phyloP scores from a whole-genome alignment of 768 basidiomycete genomes.

The Termitomyces sp. region DNA sequence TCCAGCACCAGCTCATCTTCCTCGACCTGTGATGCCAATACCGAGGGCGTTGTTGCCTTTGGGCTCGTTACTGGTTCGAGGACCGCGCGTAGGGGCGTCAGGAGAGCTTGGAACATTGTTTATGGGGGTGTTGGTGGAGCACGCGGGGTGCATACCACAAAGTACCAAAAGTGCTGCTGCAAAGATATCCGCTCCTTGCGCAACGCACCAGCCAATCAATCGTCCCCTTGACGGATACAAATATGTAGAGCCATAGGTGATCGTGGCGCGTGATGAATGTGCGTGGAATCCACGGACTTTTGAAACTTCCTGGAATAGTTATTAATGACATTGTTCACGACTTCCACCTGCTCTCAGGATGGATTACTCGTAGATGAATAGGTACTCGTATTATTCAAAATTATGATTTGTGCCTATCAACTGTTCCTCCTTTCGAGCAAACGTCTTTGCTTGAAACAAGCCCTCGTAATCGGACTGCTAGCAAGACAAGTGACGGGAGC shows the following conservation, averaged over 20 bases:
- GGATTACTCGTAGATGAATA: background rate
- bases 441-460: background rate
- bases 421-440: too few species aligned
- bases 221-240: conserved; percentile 8
- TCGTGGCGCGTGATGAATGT: conserved; percentile 1
- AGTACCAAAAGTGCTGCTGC: conserved; percentile 5
- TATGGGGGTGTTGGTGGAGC: background rate
- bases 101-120: conserved; percentile 51
- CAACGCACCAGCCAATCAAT: background rate
- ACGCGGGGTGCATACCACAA: conserved; percentile 7
- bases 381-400: background rate
- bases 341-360: background rate
- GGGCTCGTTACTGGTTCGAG: conserved; percentile 41
- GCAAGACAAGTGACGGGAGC: background rate
- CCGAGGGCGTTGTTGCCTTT: conserved; percentile 15
- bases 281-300: background rate
- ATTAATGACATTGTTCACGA: background rate
- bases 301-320: background rate
- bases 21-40: conserved; percentile 18
- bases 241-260: conserved; percentile 8
- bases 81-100: conserved; percentile 53
- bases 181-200: conserved; percentile 5
- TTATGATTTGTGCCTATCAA: background rate
- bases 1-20: conserved; percentile 50
- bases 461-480: background rate